Conservation (phyloP, 305 asterid genomes). For the Ilex paraguariensis region DNA sequence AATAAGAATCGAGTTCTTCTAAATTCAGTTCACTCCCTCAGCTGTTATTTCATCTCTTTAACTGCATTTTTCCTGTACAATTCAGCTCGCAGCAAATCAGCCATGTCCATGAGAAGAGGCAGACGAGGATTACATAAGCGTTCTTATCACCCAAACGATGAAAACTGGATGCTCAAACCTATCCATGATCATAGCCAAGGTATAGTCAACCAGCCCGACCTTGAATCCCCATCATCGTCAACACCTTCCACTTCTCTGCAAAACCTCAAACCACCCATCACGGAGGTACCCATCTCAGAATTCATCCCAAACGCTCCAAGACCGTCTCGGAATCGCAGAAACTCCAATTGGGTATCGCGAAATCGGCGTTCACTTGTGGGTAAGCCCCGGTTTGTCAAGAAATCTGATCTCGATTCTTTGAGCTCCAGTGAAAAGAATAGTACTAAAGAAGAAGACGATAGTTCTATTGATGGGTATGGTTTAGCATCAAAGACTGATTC, state of each 20-base stretch:
- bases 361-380: constrained; percentile 11
- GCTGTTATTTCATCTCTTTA: too few species aligned
- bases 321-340: constrained; percentile 13
- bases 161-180: constrained; percentile 22
- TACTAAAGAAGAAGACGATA: constrained; percentile 3
- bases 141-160: constrained; percentile 11
- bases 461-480: constrained; percentile 14
- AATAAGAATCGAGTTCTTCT: too few species aligned
- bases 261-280: background rate
- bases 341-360: constrained; percentile 22
- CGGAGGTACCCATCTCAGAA: background rate
- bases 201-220: constrained; percentile 1
- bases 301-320: constrained; percentile 11
- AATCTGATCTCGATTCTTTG: constrained; percentile 15
- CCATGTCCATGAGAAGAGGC: constrained; percentile 23
- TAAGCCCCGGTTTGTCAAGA: constrained; percentile 23
- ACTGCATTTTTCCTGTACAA: too few species aligned
- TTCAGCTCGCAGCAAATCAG: too few species aligned
- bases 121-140: constrained; percentile 15
- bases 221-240: background rate
- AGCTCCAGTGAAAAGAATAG: background rate
- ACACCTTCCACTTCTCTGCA: background rate
- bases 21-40: too few species aligned
- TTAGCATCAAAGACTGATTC: constrained; percentile 15
- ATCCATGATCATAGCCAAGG: constrained; percentile 10